Conservation (phyloP, 2,329 filamentous ascomycete genomes). For the Calonectria pteridis region DNA sequence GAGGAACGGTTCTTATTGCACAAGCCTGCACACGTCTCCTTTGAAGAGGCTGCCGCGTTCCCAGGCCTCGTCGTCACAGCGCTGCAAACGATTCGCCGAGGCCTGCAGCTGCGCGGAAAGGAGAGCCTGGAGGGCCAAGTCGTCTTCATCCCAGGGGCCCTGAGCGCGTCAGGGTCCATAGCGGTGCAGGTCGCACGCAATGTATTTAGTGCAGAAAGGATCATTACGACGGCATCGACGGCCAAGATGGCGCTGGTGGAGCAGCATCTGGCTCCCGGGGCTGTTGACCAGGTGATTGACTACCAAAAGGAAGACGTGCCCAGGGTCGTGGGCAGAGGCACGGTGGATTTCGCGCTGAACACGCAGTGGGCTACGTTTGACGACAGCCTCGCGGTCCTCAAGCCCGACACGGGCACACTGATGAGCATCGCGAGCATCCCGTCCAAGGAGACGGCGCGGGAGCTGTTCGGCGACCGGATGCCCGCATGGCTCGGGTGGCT, state of each 20-base stretch:
- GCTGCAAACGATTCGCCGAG: constrained; percentile 57
- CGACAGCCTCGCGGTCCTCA: constrained; percentile 55
- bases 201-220: constrained; percentile 58
- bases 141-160: constrained; percentile 63
- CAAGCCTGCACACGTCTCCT: constrained; percentile 48
- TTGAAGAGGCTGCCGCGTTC: constrained; percentile 53
- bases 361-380: constrained; percentile 57
- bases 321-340: constrained; percentile 53
- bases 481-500: constrained; percentile 55
- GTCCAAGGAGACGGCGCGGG: constrained; percentile 42
- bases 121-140: constrained; percentile 61
- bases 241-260: constrained; percentile 61
- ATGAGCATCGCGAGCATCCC: constrained; percentile 57
- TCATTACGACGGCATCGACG: constrained; percentile 67
- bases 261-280: constrained; percentile 51
- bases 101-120: constrained; percentile 51
- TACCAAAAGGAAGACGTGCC: constrained; percentile 59
- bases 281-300: constrained; percentile 65
- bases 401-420: constrained; percentile 53
- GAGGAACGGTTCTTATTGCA: constrained; percentile 50
- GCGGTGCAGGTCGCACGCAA: constrained; percentile 64
- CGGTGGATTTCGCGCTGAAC: constrained; percentile 64
- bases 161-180: constrained; percentile 61
- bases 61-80: constrained; percentile 56
- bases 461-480: constrained; percentile 49